A percentile compares a stretch with the other conserved stretches of the same genome.
These are phyloP conservation scores for Corylus heterophylla DNA, from an alignment of 306 rosid genomes.

Conservation along the genomic window DNA sequence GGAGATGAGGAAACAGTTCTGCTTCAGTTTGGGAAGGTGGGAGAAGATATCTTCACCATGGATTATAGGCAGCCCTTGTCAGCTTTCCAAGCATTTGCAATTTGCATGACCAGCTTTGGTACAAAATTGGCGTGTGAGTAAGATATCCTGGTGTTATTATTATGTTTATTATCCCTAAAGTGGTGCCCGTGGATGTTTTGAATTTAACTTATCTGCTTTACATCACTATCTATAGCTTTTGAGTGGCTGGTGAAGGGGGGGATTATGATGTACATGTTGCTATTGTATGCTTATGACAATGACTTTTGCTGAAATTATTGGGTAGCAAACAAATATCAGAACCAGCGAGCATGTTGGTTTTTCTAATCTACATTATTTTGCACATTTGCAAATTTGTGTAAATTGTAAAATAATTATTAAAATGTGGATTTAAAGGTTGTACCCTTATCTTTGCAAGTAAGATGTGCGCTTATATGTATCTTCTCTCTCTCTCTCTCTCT, in stretches of 20 bases:
- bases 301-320: conserved; percentile 25
- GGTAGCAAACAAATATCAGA: background rate
- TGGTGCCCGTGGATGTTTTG: conserved; percentile 39
- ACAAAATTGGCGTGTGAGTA: conserved; percentile 97
- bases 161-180: conserved; percentile 36
- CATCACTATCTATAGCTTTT: conserved; percentile 10
- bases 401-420: background rate
- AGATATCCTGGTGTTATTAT: conserved; percentile 21
- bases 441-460: background rate
- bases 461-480: background rate
- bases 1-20: conserved; percentile 91
- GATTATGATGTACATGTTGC: conserved; percentile 51
- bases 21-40: conserved; percentile 96
- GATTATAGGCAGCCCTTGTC: conserved; percentile 94
- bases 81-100: conserved; percentile 96
- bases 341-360: conserved; percentile 3
- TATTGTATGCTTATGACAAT: conserved; percentile 31
- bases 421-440: background rate
- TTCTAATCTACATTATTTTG: background rate
- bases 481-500: background rate
- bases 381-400: background rate
- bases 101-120: conserved; percentile 97
- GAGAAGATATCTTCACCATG: conserved; percentile 91
- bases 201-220: conserved; percentile 25
- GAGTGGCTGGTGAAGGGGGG: conserved; percentile 25